Base-by-base conservation (phyloP, 1,139 yeast genomes). In the Arxiozyma heterogenica region DNA sequence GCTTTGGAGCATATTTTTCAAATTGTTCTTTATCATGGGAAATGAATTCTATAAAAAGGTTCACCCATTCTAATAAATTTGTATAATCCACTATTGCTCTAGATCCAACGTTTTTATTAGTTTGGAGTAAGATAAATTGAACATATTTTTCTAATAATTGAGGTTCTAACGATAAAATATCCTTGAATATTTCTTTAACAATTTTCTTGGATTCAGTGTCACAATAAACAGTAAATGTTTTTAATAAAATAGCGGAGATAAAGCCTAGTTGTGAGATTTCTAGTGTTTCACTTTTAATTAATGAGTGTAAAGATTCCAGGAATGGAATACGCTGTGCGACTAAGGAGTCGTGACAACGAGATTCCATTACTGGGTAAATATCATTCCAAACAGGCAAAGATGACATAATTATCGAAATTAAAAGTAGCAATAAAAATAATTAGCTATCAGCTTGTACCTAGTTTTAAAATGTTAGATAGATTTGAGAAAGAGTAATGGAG, bases 171-270 rank as follows among this genome's bases (percentile, higher is more conserved):
- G 56, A 55, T 2, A 77, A 59, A 41, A 80, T 67, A 18, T 66
- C 62, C 20, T 67, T 63, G 55, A 82, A 73, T 8, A 75, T 69
- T n/a, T 63, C 59, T 39, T 71, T 57, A 6, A 79, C 77, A 51
- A 71, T 68, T 48, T 66, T 63, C 55, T 82, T 72, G 18, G 84
- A 79, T 54, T 69, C 69, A 9, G 71, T 59, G 62, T 82, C 86
- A 57, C 73, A 78, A 59, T 75, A 77, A 61, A 71, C 73, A 15
- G 55, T 53, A 51, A 56, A 65, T 25, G 83, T 79, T 51, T 71
- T 70, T 55, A 80, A 70, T 52, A 78, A 64, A 18, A 52, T 56
- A n/a, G 54, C 39, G 15, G 67, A 61, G 12, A 68, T 55, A 47
- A 55, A 54, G 34, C 55, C 52, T 41, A 64, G 55, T 59, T 64